Conservation (phyloP, 306 rosid genomes). For the Gillenia trifoliata region DNA sequence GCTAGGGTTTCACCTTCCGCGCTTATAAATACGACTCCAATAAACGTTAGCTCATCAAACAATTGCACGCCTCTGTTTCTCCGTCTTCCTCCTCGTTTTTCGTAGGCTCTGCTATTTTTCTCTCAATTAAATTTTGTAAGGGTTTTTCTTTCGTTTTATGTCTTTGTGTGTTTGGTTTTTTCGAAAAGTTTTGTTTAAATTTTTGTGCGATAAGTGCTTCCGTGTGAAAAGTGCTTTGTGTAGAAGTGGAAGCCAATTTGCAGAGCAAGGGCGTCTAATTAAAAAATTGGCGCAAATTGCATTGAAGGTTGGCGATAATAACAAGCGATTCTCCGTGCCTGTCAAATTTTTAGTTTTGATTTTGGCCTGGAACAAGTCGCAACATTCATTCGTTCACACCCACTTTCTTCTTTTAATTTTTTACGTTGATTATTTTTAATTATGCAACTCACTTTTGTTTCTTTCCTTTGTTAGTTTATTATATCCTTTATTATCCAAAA, state of each 20-base stretch:
- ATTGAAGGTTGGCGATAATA: conserved; percentile 90
- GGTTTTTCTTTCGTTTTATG: not conserved
- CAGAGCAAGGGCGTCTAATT: conserved; percentile 80
- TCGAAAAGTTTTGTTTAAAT: not conserved
- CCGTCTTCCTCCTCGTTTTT: not conserved
- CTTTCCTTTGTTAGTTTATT: too few species aligned
- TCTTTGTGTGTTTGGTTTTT: not conserved
- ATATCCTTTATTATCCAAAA: too few species aligned
- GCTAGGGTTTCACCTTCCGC: not conserved
- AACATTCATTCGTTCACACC: conserved; percentile 24
- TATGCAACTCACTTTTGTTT: not conserved
- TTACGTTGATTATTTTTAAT: too few species aligned
- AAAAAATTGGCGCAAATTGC: conserved; percentile 62
- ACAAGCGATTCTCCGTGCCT: conserved; percentile 98
- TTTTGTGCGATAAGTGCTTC: too few species aligned
- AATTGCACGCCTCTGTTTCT: not conserved
- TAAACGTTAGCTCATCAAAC: too few species aligned
- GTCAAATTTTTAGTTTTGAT: conserved; percentile 57
- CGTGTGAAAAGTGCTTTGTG: not conserved
- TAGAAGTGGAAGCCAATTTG: conserved; percentile 64
- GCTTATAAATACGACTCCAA: not conserved
- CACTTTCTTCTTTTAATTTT: not conserved
- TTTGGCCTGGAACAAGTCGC: conserved; percentile 97
- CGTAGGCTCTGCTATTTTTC: not conserved
- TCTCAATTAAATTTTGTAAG: too few species aligned